These are phyloP conservation scores for Cryptococcus deneoformans DNA, from an alignment of 1,284 basidiomycete genomes.

Conservation along the genomic window DNA sequence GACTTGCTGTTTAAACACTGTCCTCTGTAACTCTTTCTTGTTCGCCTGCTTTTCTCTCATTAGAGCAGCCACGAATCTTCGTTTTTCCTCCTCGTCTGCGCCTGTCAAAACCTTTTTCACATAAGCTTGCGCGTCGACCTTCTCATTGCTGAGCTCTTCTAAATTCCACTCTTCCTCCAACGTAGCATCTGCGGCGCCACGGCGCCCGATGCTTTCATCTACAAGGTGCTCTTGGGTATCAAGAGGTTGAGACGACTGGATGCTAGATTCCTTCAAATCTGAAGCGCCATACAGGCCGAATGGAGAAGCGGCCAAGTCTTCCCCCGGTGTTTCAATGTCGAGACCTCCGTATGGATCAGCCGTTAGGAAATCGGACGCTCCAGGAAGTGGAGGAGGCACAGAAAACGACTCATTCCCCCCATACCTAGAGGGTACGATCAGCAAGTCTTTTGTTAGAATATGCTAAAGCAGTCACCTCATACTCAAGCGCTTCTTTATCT, in stretches of 20 bases:
- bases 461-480: slow-evolving; percentile 59
- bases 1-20: slow-evolving; percentile 83
- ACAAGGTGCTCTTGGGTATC: slow-evolving; percentile 3
- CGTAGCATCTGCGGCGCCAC: slow-evolving; percentile 36
- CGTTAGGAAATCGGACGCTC: slow-evolving; percentile 23
- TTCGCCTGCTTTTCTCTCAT: slow-evolving; percentile 38
- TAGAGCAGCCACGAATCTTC: slow-evolving; percentile 44
- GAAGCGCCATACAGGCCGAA: slow-evolving; percentile 31
- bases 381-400: slow-evolving; percentile 57
- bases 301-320: slow-evolving; percentile 17
- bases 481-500: slow-evolving; percentile 89
- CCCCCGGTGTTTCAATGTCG: slow-evolving; percentile 18
- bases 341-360: slow-evolving; percentile 35
- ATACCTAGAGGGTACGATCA: slow-evolving; percentile 20
- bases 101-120: slow-evolving; percentile 43
- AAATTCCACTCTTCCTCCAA: slow-evolving; percentile 55
- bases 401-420: slow-evolving; percentile 22
- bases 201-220: slow-evolving; percentile 32
- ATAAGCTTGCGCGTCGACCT: slow-evolving; percentile 64
- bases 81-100: slow-evolving; percentile 48
- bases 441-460: not conserved
- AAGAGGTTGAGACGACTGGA: slow-evolving; percentile 5
- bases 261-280: slow-evolving; percentile 22
- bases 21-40: slow-evolving; percentile 58
- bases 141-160: slow-evolving; percentile 65